Base-by-base conservation (phyloP, 1,139 yeast genomes). In the Candida albicans region DNA sequence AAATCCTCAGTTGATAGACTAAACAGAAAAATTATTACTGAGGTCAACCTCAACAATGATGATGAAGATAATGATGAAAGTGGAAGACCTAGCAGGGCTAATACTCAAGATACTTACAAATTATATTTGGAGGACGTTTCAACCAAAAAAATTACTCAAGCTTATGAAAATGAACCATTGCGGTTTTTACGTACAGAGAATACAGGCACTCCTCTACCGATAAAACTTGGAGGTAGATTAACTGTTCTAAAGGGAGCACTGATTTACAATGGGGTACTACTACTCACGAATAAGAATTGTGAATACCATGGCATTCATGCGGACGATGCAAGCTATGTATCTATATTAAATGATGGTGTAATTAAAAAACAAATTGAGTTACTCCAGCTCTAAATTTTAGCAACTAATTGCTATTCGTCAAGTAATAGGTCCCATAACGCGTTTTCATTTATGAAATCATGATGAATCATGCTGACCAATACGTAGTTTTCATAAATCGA, bases 391-490 rank as follows among this genome's bases (percentile, higher is more conserved):
- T 36, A 42, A 28, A 43, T 36, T 30, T 46, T 48, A 9, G 48
- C 38, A 38, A 26, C 45, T 56, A 58, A 57, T 60, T 46, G 51
- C 48, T 58, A 59, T 55, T 62, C 57, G 39, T 48, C 53, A 44
- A 79, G 61, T 43, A 87, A 66, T 39, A 81, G 54, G 34, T 81
- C 81, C 98, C 98, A 91, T 45, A 91, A 73, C 1, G 84, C 95
- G 47, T 74, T 70, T 53, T 84, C 91, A 47, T 86, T 77, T 38
- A 80, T 79, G 64, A 75, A 91, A 56, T 91, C 93, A 62, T 90
- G 97, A 61, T 88, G 89, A 33, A 91, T 83, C 49, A 91, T 74
- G 42, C 96, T 85, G 18, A 90, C 91, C 57, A 95, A 73, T 53
- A 81, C 82, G 53, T 86, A 87, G 42, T 81, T 74, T 34, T 80